These are phyloP conservation scores for Chytriomyces sp. DNA, from an alignment of 192 early-diverging fungal genomes.

Conservation along the genomic window DNA sequence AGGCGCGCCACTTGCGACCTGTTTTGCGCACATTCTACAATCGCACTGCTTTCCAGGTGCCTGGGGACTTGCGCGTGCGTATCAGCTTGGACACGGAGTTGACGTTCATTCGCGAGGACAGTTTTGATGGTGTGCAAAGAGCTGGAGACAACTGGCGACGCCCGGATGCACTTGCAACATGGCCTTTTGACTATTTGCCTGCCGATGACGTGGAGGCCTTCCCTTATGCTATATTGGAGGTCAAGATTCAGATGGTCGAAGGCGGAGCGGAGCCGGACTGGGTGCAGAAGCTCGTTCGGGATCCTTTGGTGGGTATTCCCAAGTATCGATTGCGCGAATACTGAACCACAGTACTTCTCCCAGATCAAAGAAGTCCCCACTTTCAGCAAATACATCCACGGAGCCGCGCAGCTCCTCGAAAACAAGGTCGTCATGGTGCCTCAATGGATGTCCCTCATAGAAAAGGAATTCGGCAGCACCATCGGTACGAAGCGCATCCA, in stretches of 20 bases:
- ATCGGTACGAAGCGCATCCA: constrained; percentile 4
- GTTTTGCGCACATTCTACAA: constrained; percentile 92
- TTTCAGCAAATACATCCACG: constrained; percentile 98
- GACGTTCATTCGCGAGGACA: constrained; percentile 95
- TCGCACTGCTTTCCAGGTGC: constrained; percentile 97
- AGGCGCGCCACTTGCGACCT: constrained; percentile 66
- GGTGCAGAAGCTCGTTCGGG: constrained; percentile 88
- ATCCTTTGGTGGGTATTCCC: constrained; percentile 64
- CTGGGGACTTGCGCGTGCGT: constrained; percentile 89
- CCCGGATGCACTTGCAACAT: constrained; percentile 75
- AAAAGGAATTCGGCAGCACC: constrained; percentile 32
- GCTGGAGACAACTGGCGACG: constrained; percentile 90
- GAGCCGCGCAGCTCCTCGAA: constrained; percentile 75
- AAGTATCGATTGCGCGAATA: neutral
- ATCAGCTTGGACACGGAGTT: constrained; percentile 95
- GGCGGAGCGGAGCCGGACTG: constrained; percentile 91
- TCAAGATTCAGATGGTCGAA: constrained; percentile 93
- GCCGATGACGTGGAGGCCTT: constrained; percentile 81
- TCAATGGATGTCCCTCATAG: constrained; percentile 96
- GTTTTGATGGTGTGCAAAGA: constrained; percentile 61
- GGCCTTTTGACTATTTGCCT: constrained; percentile 78
- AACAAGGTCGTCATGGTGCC: constrained; percentile 81
- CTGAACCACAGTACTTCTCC: neutral
- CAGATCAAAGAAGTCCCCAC: constrained; percentile 82
- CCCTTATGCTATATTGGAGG: constrained; percentile 95